These are phyloP conservation scores for Monilinia aucupariae DNA, from an alignment of 2,329 filamentous ascomycete genomes.

Conservation along the genomic window DNA sequence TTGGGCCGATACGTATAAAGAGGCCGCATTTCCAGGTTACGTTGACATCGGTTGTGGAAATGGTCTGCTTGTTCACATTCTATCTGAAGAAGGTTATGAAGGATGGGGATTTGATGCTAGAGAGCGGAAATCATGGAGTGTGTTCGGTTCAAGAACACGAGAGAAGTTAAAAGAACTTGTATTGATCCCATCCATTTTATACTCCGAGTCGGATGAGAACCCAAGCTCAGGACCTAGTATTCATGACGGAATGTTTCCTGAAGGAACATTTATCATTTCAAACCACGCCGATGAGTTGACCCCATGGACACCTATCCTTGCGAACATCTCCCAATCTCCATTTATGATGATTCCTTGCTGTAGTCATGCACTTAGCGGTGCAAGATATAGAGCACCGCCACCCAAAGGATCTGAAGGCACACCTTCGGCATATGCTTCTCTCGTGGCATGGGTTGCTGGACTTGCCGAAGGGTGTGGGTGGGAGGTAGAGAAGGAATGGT, in stretches of 20 bases:
- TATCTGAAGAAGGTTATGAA: slow-evolving; percentile 71
- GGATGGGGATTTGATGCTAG: slow-evolving; percentile 93
- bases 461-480: slow-evolving; percentile 71
- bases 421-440: slow-evolving; percentile 72
- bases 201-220: slow-evolving; percentile 13
- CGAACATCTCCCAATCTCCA: slow-evolving; percentile 65
- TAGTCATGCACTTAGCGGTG: slow-evolving; percentile 77
- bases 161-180: slow-evolving; percentile 52
- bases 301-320: slow-evolving; percentile 88
- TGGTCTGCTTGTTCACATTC: slow-evolving; percentile 78
- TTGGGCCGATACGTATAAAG: slow-evolving; percentile 75
- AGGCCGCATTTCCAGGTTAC: slow-evolving; percentile 69
- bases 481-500: slow-evolving; percentile 72
- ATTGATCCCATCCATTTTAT: slow-evolving; percentile 48
- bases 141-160: slow-evolving; percentile 52
- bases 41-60: slow-evolving; percentile 97
- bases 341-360: slow-evolving; percentile 96
- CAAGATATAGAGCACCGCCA: slow-evolving; percentile 61
- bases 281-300: slow-evolving; percentile 98
- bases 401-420: slow-evolving; percentile 36
- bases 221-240: slow-evolving; percentile 35
- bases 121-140: slow-evolving; percentile 75
- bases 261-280: slow-evolving; percentile 83
- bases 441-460: slow-evolving; percentile 70
- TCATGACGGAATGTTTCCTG: slow-evolving; percentile 61